Base-by-base conservation (phyloP, 495 filamentous ascomycete species). In the Lasiosphaeria hispida region DNA sequence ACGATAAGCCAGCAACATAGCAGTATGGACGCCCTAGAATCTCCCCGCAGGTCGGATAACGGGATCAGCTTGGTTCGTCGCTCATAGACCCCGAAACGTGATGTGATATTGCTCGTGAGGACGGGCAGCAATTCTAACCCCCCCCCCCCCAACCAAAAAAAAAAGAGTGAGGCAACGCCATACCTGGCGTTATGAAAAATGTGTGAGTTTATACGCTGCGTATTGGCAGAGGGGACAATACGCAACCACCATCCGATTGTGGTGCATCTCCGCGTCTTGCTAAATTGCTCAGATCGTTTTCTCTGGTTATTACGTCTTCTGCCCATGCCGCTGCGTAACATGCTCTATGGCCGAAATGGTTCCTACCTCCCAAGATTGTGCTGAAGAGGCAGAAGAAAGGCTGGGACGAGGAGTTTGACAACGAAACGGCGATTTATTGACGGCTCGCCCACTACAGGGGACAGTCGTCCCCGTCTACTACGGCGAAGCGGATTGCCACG, bases 291-390 rank as follows among this genome's bases (percentile, higher is more conserved):
- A 2, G 47, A 4, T 9, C 47, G 4, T 34, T 23, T 34, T 15
- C 35, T 42, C 18, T 10, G 7, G 37, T n/a, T 54, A 19, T n/a
- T 36, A 23, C 51, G n/a, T 41, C 34, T 52, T 40, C 36, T 52
- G 40, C 49, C 49, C 33, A 11, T 15, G n/a, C 17, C 18, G n/a
- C 49, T 35, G 19, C 23, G 45, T 19, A 14, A 23, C 33, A 48
- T 23, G 19, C 19, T 52, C 36, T 19, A 17, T 18, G 7, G 36
- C 36, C 0, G 33, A 35, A 52, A 52, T 52, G 49, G 34, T 30
- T 54, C 38, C 38, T 54, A 15, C 51, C 39, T 13, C 37, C 39
- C 51, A 54, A 44, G 51, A 44, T 44, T 34, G 39, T 44, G 39
- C 13, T 54, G 1, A 42, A 54, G 36, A 54, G 51, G 18, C 37